These are phyloP conservation scores for Exophiala sideris DNA, from an alignment of 2,329 filamentous ascomycete genomes.

Conservation along the genomic window DNA sequence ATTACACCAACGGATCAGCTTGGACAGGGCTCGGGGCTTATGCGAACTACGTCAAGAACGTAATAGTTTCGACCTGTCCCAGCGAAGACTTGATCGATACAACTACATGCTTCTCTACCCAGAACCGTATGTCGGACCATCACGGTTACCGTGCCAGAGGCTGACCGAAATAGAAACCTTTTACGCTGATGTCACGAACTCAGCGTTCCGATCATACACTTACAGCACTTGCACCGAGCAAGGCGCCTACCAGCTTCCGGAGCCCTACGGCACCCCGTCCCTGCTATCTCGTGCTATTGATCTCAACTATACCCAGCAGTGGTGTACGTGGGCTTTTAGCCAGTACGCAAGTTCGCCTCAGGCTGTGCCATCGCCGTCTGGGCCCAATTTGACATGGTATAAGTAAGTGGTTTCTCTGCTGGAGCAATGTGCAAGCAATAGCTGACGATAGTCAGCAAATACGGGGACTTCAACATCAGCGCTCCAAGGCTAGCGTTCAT, in stretches of 20 bases:
- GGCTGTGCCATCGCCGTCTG: conserved; percentile 33
- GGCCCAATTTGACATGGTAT: conserved; percentile 42
- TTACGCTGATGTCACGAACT: conserved; percentile 46
- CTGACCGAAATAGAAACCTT: no score
- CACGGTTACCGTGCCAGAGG: no score
- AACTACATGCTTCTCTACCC: conserved; percentile 46
- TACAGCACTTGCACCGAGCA: conserved; percentile 49
- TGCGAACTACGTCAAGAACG: conserved; percentile 49
- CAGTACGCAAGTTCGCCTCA: conserved; percentile 35
- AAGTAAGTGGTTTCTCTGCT: conserved; percentile 27
- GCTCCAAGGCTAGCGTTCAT: conserved; percentile 51
- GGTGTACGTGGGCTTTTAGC: conserved; percentile 55
- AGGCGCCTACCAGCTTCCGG: conserved; percentile 50
- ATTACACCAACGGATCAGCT: conserved; percentile 49
- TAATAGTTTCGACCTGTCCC: conserved; percentile 42
- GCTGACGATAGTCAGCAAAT: conserved; percentile 26
- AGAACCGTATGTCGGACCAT: no score
- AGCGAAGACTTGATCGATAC: conserved; percentile 36
- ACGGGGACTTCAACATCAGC: conserved; percentile 47
- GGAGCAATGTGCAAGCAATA: neutral
- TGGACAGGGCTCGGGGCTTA: conserved; percentile 54
- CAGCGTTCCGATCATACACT: conserved; percentile 44
- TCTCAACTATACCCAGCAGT: conserved; percentile 52
- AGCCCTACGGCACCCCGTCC: conserved; percentile 36
- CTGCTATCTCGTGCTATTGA: conserved; percentile 49